These are phyloP conservation scores for Thraustochytrium sp. DNA, from an alignment of 352 stramenopile genomes.

Conservation along the genomic window DNA sequence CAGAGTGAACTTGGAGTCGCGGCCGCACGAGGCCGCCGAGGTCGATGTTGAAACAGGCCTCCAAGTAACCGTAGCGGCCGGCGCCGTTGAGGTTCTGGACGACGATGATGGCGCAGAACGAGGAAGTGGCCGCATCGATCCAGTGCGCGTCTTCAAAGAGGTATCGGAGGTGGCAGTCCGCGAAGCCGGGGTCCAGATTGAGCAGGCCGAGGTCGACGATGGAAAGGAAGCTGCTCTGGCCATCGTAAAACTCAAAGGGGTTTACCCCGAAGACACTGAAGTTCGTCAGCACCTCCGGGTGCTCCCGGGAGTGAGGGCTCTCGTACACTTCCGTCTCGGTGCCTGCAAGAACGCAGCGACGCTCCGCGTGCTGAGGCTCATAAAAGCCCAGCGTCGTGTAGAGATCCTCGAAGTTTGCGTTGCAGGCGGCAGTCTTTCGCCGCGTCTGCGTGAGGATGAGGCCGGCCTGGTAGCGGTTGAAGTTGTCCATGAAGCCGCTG, in stretches of 20 bases:
- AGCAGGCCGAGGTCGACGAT: slow-evolving; percentile 5
- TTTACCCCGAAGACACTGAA: not conserved
- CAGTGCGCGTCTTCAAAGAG: slow-evolving; percentile 4
- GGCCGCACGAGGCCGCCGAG: not conserved
- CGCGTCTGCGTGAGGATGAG: not conserved
- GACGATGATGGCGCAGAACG: not conserved
- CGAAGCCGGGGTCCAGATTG: not conserved
- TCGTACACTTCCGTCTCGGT: not conserved
- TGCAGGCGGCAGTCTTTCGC: not conserved
- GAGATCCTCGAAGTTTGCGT: not conserved
- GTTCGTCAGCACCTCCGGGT: not conserved
- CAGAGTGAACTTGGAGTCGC: not conserved
- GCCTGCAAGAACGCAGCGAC: not conserved
- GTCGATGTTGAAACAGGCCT: not conserved
- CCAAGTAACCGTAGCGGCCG: not conserved
- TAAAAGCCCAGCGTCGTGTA: not conserved
- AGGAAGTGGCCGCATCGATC: not conserved
- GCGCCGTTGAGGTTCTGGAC: slow-evolving; percentile 5
- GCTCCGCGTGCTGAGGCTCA: not conserved
- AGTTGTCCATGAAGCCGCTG: not conserved
- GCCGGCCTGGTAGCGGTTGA: not conserved
- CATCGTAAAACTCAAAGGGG: not conserved
- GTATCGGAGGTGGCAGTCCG: not conserved
- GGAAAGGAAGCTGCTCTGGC: not conserved
- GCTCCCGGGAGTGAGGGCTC: not conserved